Conservation (phyloP, 768 basidiomycete genomes). For the Candolleomyces efflorescens region DNA sequence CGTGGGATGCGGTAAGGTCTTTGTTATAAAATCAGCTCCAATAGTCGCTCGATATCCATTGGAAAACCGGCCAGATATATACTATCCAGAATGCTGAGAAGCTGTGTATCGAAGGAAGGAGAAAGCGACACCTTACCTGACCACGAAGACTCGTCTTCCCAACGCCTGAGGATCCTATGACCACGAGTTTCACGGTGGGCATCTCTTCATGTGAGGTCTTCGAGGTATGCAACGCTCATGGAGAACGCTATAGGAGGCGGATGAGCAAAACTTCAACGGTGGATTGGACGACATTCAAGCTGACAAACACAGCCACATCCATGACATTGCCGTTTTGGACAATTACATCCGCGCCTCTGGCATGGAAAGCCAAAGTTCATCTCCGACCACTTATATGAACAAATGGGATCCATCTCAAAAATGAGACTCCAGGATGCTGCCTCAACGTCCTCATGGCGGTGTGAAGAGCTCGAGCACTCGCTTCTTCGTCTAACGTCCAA, state of each 20-base stretch:
- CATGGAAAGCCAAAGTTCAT: too few relatives aligned
- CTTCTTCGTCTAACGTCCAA: too few relatives aligned
- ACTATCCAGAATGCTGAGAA: slow-evolving; percentile 34
- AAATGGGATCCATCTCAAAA: too few relatives aligned
- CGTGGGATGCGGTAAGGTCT: slow-evolving; percentile 60
- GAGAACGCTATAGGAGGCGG: neutral
- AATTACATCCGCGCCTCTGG: too few relatives aligned
- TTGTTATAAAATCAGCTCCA: slow-evolving; percentile 84
- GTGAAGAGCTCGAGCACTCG: too few relatives aligned
- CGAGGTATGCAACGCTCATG: slow-evolving; percentile 4
- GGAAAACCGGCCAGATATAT: slow-evolving; percentile 72
- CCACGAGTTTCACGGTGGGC: slow-evolving; percentile 76
- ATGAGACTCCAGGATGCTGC: too few relatives aligned
- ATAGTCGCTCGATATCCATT: slow-evolving; percentile 81
- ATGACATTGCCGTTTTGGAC: too few relatives aligned
- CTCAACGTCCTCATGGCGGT: too few relatives aligned
- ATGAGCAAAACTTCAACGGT: too few relatives aligned
- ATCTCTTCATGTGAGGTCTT: slow-evolving; percentile 29
- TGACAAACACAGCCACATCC: too few relatives aligned
- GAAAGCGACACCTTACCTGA: slow-evolving; percentile 45
- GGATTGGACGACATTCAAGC: too few relatives aligned
- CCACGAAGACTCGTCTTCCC: slow-evolving; percentile 80
- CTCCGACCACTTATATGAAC: too few relatives aligned
- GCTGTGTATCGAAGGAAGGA: neutral
- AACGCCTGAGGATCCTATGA: slow-evolving; percentile 80